These are phyloP conservation scores for Candida pini DNA, from an alignment of 805 yeast species.

Conservation along the genomic window DNA sequence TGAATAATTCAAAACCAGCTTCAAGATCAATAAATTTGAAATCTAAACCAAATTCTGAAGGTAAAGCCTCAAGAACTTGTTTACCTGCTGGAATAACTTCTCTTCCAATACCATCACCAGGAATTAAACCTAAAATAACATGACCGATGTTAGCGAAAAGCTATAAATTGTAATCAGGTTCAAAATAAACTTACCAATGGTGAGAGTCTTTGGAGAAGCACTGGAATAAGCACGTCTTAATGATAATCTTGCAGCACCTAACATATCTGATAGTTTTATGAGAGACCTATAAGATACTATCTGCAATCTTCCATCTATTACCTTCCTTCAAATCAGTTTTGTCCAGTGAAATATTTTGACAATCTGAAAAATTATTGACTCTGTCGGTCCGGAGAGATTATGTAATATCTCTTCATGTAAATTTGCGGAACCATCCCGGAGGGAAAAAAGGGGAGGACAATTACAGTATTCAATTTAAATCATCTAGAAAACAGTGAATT, in stretches of 20 bases:
- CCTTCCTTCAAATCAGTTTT: too few relatives aligned
- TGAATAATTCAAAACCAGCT: slow-evolving; percentile 94
- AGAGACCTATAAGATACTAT: too few relatives aligned
- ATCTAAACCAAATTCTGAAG: slow-evolving; percentile 65
- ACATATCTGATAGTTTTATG: slow-evolving; percentile 7
- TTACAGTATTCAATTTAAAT: too few relatives aligned
- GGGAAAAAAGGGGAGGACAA: too few relatives aligned
- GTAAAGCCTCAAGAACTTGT: slow-evolving; percentile 77
- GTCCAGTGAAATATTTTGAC: too few relatives aligned
- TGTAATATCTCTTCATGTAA: too few relatives aligned
- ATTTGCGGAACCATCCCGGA: too few relatives aligned
- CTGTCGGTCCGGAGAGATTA: too few relatives aligned
- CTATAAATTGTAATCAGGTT: too few relatives aligned
- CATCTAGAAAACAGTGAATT: too few relatives aligned
- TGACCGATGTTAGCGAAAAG: slow-evolving; percentile 7
- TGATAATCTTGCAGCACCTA: slow-evolving; percentile 19
- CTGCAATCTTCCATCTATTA: too few relatives aligned
- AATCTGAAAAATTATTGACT: too few relatives aligned
- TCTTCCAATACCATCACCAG: slow-evolving; percentile 98
- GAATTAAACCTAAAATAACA: slow-evolving; percentile 49
- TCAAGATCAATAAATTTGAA: slow-evolving; percentile 84
- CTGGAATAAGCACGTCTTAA: slow-evolving; percentile 28
- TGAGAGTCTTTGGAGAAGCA: slow-evolving; percentile 41
- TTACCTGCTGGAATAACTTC: slow-evolving; percentile 98
- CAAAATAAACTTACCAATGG: slow-evolving; percentile 35